Base-by-base conservation (phyloP, 2,329 filamentous ascomycete genomes). In the Immersiporthe knoxdaviesiana region DNA sequence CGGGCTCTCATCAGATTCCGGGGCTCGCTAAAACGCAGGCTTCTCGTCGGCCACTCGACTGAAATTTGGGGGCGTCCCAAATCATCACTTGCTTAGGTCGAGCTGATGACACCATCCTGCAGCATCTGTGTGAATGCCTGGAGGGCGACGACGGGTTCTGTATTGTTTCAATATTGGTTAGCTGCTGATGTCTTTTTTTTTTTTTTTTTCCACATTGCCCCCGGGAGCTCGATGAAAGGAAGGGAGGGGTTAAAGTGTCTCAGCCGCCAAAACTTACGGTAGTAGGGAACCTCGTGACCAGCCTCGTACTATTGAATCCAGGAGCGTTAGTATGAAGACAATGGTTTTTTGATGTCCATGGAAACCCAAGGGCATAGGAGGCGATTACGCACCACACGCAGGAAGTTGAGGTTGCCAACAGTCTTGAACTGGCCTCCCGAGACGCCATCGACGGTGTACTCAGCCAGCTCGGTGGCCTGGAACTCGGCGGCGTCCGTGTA, bases 341-440 rank as follows among this genome's bases (percentile, higher is more conserved):
- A n/a, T n/a, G n/a, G n/a, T n/a, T n/a, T n/a, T n/a, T n/a, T n/a
- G n/a, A n/a, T n/a, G n/a, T n/a, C n/a, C n/a, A n/a, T n/a, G n/a
- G n/a, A n/a, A n/a, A n/a, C n/a, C n/a, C n/a, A n/a, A n/a, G n/a
- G n/a, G n/a, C n/a, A n/a, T n/a, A n/a, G 0, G 24, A 59, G 54
- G 30, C 2, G 8, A 16, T 11, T 59, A 59, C 61, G 32, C 32
- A 63, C 61, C 1, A 85, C 83, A 27, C 80, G 78, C 71, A 86
- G 74, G 76, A 84, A 87, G 59, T 79, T 82, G 52, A 87, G 75
- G 69, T 86, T 85, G 8, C 80, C 82, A 5, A 80, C 78, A 0
- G 74, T 81, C 79, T 88, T 88, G 76, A 83, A 87, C 41, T 80
- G 79, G 3, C 86, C 86, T 35, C 77, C 79, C 47, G 81, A 75